These are phyloP conservation scores for Saccharomycopsis oosterbeekiorum DNA, from an alignment of 805 yeast species.

Conservation along the genomic window DNA sequence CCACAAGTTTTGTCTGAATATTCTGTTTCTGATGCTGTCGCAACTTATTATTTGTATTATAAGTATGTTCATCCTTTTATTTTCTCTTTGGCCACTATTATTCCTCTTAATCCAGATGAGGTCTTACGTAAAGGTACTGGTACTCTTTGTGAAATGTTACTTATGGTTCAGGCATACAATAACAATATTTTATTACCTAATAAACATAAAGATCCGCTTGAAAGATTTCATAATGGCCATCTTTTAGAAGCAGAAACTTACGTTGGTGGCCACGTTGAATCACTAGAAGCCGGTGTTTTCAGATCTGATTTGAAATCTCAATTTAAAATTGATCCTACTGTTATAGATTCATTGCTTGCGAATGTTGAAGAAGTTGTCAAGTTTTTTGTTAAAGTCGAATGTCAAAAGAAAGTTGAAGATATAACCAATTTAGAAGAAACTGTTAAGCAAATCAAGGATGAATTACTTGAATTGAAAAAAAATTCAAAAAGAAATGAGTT, in stretches of 20 bases:
- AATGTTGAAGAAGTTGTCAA: conserved; percentile 70
- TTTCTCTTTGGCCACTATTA: conserved; percentile 88
- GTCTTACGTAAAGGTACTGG: conserved; percentile 96
- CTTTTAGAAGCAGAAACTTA: conserved; percentile 90
- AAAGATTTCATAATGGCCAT: conserved; percentile 91
- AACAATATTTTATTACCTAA: conserved; percentile 75
- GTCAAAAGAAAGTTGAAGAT: conserved; percentile 59
- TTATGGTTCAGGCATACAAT: conserved; percentile 92
- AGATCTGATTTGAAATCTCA: conserved; percentile 73
- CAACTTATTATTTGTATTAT: conserved; percentile 90
- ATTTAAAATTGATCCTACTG: conserved; percentile 72
- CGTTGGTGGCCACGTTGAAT: conserved; percentile 98
- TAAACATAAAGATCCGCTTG: conserved; percentile 90
- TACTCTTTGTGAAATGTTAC: conserved; percentile 93
- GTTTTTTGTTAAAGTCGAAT: conserved; percentile 80
- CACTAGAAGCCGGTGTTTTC: conserved; percentile 95
- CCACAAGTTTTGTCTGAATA: conserved; percentile 92
- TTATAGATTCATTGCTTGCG: conserved; percentile 64
- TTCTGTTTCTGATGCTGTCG: conserved; percentile 99
- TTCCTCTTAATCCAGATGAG: conserved; percentile 95
- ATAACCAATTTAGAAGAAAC: conserved; percentile 76
- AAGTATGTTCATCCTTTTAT: conserved; percentile 96
- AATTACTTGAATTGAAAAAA: conserved; percentile 48
- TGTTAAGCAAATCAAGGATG: conserved; percentile 42
- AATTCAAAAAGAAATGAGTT: conserved; percentile 60